phyloP scores from a whole-genome alignment of 768 basidiomycete genomes.

The Kwoniella botswanensis region DNA sequence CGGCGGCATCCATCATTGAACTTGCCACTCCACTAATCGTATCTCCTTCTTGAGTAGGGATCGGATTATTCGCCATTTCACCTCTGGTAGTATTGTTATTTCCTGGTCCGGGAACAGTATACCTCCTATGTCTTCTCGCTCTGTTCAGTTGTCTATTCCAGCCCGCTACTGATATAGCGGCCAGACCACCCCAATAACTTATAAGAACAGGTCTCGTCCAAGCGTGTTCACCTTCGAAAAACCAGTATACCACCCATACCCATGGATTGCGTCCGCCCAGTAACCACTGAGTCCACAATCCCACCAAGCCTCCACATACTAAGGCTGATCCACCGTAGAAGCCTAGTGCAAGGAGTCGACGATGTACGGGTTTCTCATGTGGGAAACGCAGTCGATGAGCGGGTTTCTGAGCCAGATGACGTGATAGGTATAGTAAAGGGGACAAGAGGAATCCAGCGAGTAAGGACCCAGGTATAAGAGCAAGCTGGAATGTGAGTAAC shows the following conservation, averaged over 20 bases:
- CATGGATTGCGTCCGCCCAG: conserved; percentile 80
- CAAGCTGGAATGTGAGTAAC: conserved; percentile 85
- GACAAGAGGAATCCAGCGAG: conserved; percentile 93
- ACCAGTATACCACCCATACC: conserved; percentile 79
- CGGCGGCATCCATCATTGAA: conserved; percentile 71
- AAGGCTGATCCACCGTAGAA: conserved; percentile 79
- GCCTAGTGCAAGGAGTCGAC: conserved; percentile 78
- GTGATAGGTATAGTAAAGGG: conserved; percentile 86
- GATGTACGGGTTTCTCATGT: conserved; percentile 78
- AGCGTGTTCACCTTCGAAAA: conserved; percentile 73
- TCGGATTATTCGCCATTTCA: not conserved
- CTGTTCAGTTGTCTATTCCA: conserved; percentile 91
- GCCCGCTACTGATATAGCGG: conserved; percentile 83
- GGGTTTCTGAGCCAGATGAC: conserved; percentile 87
- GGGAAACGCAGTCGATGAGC: conserved; percentile 77
- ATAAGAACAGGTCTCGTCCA: conserved; percentile 82
- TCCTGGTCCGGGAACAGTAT: conserved; percentile 42
- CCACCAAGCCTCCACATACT: conserved; percentile 81
- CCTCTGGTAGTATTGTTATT: conserved; percentile 5
- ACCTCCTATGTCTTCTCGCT: conserved; percentile 68
- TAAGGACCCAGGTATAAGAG: conserved; percentile 88
- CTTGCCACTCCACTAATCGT: conserved; percentile 44
- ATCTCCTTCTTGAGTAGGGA: not conserved
- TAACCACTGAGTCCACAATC: conserved; percentile 90
- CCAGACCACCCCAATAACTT: conserved; percentile 81